Evolutionary conservation across 2,329 filamentous ascomycete genomes (phyloP).

Genomic region (Knufia fluminis): DNA sequence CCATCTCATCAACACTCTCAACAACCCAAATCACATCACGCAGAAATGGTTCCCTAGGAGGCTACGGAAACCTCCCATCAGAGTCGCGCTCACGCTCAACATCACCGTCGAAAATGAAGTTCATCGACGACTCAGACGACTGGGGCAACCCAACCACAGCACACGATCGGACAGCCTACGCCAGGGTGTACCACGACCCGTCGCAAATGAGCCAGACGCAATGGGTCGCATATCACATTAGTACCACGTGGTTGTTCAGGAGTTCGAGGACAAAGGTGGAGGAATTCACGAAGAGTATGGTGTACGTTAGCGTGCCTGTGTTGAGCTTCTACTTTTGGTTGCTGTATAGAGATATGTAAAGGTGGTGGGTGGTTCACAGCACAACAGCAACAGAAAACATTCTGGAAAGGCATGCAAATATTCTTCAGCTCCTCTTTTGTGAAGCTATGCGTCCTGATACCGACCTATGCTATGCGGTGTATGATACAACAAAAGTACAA

Average conservation of each 20-base stretch:
- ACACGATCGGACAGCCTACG: slow-evolving; percentile 18
- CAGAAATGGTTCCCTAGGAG: slow-evolving; percentile 13
- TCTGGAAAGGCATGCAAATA: no score
- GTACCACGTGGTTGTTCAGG: slow-evolving; percentile 17
- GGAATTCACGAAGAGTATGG: slow-evolving; percentile 55
- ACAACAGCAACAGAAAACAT: neutral
- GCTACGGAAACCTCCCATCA: slow-evolving; percentile 17
- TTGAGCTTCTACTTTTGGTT: slow-evolving; percentile 58
- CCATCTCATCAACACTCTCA: neutral
- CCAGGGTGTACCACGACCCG: slow-evolving; percentile 22
- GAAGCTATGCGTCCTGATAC: no score
- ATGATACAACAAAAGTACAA: no score
- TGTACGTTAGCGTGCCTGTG: slow-evolving; percentile 55
- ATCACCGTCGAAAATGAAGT: slow-evolving; percentile 49
- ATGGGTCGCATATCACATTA: slow-evolving; percentile 23
- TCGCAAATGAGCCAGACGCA: neutral
- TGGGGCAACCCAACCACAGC: slow-evolving; percentile 27
- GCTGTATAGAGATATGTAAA: slow-evolving; percentile 45
- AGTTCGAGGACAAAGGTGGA: slow-evolving; percentile 40
- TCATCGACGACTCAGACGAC: slow-evolving; percentile 29
- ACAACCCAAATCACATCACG: slow-evolving; percentile 16
- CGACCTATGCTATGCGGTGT: no score
- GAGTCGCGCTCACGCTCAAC: slow-evolving; percentile 39
- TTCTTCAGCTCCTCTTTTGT: no score
- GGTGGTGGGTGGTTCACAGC: neutral